These are phyloP conservation scores for Escallonia rubra DNA, from an alignment of 129 eudicot species.

Conservation along the genomic window DNA sequence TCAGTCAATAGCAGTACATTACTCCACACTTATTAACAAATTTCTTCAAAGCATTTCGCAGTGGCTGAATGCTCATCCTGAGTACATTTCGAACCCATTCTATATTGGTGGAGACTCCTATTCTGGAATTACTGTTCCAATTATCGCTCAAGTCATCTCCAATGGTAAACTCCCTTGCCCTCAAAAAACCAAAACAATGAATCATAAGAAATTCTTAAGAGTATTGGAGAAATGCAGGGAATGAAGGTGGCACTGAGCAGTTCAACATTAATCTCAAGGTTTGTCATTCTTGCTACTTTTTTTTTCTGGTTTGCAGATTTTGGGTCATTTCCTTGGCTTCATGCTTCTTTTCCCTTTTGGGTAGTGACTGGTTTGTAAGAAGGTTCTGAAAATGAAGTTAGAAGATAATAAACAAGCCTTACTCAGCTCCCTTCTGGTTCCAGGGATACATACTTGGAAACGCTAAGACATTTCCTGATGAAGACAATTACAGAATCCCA, in stretches of 20 bases:
- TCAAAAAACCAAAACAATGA: too few species aligned
- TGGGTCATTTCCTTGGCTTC: too few species aligned
- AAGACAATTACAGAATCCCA: constrained; percentile 15
- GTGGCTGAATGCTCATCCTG: constrained; percentile 38
- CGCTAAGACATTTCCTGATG: constrained; percentile 22
- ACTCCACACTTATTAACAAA: too few species aligned
- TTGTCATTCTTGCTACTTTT: background rate
- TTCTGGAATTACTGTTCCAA: constrained; percentile 26
- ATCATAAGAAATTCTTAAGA: background rate
- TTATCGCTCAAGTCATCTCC: constrained; percentile 25
- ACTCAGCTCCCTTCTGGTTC: background rate
- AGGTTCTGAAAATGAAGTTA: too few species aligned
- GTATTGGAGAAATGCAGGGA: constrained; percentile 27
- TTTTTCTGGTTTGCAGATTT: too few species aligned
- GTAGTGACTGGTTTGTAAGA: too few species aligned
- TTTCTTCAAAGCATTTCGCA: constrained; percentile 13
- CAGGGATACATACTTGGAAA: constrained; percentile 70
- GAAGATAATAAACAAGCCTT: too few species aligned
- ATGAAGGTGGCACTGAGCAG: constrained; percentile 29
- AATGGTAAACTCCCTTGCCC: constrained; percentile 9
- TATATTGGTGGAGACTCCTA: constrained; percentile 53
- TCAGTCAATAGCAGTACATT: too few species aligned
- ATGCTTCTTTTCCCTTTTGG: too few species aligned
- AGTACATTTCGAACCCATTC: constrained; percentile 27
- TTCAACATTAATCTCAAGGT: constrained; percentile 47